These are phyloP conservation scores for Intubia oerlemansii DNA, from an alignment of 2,329 filamentous ascomycete genomes.

Conservation along the genomic window DNA sequence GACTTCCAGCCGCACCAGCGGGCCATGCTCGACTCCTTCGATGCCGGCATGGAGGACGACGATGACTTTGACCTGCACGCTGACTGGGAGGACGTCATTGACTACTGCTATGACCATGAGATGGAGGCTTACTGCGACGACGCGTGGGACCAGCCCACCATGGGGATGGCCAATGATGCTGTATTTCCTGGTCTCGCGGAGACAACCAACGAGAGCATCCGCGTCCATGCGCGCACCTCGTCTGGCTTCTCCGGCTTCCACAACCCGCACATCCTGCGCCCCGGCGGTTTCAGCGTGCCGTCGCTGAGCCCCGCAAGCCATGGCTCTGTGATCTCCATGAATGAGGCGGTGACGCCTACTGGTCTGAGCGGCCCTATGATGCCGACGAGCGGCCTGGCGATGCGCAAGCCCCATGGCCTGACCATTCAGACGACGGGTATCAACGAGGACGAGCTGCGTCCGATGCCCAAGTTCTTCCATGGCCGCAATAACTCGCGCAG, in stretches of 20 bases:
- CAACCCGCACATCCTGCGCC: conserved; percentile 12
- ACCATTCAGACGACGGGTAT: conserved; percentile 4
- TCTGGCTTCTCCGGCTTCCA: background rate
- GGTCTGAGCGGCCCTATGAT: background rate
- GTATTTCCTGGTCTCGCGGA: too few species aligned
- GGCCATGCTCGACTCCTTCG: conserved; percentile 11
- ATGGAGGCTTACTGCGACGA: conserved; percentile 46
- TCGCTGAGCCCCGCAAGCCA: conserved; percentile 28
- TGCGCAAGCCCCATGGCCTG: conserved; percentile 9
- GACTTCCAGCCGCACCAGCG: conserved; percentile 18
- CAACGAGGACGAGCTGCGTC: conserved; percentile 1
- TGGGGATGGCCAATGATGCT: too few species aligned
- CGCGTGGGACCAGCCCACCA: conserved; percentile 37
- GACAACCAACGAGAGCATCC: too few species aligned
- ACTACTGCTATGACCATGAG: conserved; percentile 50
- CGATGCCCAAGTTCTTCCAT: conserved; percentile 12
- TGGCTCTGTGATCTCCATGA: conserved; percentile 17
- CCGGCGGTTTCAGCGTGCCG: conserved; percentile 20
- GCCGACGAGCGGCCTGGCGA: conserved; percentile 5
- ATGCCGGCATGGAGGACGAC: conserved; percentile 4
- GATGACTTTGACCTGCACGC: conserved; percentile 15
- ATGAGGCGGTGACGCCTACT: conserved; percentile 25
- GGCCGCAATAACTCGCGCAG: conserved; percentile 14
- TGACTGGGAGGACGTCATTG: conserved; percentile 48
- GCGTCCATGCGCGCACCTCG: too few species aligned